Evolutionary conservation across 2,329 filamentous ascomycete genomes (phyloP).

Genomic region (Ceratocystis harringtonii): DNA sequence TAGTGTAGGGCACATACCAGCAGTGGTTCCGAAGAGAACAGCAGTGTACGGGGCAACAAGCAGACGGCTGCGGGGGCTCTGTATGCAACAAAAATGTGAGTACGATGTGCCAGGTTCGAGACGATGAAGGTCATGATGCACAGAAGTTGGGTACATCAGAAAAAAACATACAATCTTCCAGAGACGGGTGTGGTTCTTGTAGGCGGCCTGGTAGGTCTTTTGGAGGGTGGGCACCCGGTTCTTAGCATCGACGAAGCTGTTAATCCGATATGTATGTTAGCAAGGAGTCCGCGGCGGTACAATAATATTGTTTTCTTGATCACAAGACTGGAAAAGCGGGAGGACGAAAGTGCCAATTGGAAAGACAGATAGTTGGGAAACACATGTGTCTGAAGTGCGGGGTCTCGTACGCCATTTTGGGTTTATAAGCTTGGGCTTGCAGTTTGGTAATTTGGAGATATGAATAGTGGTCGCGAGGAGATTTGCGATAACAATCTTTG

Average conservation of each 20-base stretch:
- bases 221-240: conserved; percentile 67
- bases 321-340: not conserved
- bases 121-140: not conserved
- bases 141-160: not conserved
- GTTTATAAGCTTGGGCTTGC: conserved; percentile 6
- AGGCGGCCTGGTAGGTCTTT: conserved; percentile 58
- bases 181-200: conserved; percentile 51
- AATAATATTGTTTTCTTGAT: not conserved
- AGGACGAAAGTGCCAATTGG: not conserved
- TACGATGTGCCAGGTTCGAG: conserved; percentile 15
- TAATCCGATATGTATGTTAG: conserved; percentile 19
- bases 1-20: conserved; percentile 34
- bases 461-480: conserved; percentile 3
- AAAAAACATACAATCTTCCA: conserved; percentile 58
- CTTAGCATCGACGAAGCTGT: conserved; percentile 50
- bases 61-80: conserved; percentile 50
- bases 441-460: conserved; percentile 2
- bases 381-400: not conserved
- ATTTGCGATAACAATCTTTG: conserved; percentile 1
- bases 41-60: conserved; percentile 55
- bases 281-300: too few relatives aligned
- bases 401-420: conserved; percentile 28
- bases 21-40: conserved; percentile 46
- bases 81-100: conserved; percentile 14
- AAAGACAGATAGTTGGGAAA: not conserved